Percentiles rank a stretch among this genome's conserved stretches.
phyloP scores from a whole-genome alignment of 192 early-diverging fungal genomes.

The Rhizophlyctis rosea region DNA sequence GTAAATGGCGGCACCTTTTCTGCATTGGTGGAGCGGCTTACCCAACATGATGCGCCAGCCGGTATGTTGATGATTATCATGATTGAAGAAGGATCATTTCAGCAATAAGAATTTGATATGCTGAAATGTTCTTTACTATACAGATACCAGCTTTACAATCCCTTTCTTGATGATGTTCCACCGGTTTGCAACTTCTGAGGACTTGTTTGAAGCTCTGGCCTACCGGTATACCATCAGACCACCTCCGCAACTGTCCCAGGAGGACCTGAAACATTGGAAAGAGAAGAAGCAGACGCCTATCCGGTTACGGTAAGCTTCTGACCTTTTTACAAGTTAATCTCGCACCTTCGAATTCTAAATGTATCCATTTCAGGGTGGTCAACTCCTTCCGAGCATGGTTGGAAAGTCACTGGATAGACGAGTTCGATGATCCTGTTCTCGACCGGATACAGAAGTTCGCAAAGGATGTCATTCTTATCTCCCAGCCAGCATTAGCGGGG shows the following conservation, averaged over 20 bases:
- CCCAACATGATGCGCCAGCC: conserved; percentile 73
- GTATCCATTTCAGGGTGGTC: too few species aligned
- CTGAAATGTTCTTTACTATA: too few species aligned
- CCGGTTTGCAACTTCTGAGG: conserved; percentile 72
- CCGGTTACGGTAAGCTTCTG: conserved; percentile 60
- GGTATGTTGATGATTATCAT: conserved; percentile 31
- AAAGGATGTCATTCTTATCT: conserved; percentile 62
- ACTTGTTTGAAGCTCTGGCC: conserved; percentile 69
- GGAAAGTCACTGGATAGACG: conserved; percentile 84
- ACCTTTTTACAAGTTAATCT: neutral
- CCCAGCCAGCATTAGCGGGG: conserved; percentile 65
- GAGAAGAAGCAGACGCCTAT: conserved; percentile 85
- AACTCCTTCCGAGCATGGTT: conserved; percentile 91
- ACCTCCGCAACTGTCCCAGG: conserved; percentile 56
- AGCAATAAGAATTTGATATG: too few species aligned
- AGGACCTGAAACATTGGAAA: conserved; percentile 72
- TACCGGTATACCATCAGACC: conserved; percentile 73
- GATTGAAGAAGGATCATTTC: too few species aligned
- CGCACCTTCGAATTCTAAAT: too few species aligned
- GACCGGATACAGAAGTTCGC: conserved; percentile 77
- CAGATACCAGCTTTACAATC: conserved; percentile 73
- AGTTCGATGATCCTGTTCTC: conserved; percentile 65
- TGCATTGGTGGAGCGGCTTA: conserved; percentile 85
- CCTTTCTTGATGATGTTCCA: conserved; percentile 91
- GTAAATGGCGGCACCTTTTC: conserved; percentile 87